Conservation (phyloP, 1,139 yeast species). For the Candida dubliniensis region DNA sequence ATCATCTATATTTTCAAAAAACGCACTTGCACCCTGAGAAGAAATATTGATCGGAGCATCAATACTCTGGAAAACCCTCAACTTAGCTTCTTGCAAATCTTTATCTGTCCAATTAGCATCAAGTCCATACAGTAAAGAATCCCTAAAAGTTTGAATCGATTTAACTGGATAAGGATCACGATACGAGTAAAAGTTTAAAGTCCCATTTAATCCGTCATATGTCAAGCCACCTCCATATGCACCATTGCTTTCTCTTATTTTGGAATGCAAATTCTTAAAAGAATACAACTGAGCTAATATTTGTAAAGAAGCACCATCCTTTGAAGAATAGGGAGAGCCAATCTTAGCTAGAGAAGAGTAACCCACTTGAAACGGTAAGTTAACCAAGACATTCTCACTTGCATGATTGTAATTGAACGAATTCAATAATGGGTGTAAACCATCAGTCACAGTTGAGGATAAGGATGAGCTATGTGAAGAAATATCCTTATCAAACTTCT, state of each 20-base stretch:
- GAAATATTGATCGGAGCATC: constrained; percentile 89
- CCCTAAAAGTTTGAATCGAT: constrained; percentile 61
- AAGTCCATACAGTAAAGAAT: constrained; percentile 58
- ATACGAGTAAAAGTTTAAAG: constrained; percentile 81
- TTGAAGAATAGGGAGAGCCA: constrained; percentile 67
- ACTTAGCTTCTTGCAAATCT: constrained; percentile 85
- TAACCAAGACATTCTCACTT: constrained; percentile 45
- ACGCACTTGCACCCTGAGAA: constrained; percentile 68
- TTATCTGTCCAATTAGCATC: constrained; percentile 50
- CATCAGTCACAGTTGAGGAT: constrained; percentile 1
- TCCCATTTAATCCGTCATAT: constrained; percentile 80
- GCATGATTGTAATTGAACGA: constrained; percentile 11
- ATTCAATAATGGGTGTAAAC: constrained; percentile 13
- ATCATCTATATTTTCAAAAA: constrained; percentile 71
- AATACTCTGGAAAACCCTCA: constrained; percentile 84
- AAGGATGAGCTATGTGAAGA: constrained; percentile 1
- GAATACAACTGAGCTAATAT: constrained; percentile 78
- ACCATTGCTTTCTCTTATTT: constrained; percentile 93
- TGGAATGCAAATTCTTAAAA: constrained; percentile 82
- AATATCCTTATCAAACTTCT: constrained; percentile 30
- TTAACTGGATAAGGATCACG: constrained; percentile 86
- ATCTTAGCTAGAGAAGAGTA: constrained; percentile 70
- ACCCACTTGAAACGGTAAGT: constrained; percentile 87
- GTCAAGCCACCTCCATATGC: constrained; percentile 97
- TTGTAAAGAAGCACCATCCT: constrained; percentile 85